Percentiles rank a stretch among this genome's conserved stretches.
These are phyloP conservation scores for Trypanosoma boissoni DNA, from an alignment of 208 protist genomes.

Conservation along the genomic window DNA sequence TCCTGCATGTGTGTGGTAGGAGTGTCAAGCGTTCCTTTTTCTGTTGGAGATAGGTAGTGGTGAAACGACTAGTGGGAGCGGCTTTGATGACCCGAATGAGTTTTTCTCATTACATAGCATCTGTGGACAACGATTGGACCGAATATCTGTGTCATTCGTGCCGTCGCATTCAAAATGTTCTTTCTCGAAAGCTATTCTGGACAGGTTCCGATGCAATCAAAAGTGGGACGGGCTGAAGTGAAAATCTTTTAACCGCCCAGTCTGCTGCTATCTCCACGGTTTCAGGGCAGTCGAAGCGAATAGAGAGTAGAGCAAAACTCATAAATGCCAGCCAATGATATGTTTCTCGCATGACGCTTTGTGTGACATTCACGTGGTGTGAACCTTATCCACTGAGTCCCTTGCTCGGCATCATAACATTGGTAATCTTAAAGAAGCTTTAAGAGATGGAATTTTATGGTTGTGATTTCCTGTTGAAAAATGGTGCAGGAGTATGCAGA, in stretches of 20 bases:
- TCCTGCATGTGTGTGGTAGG: slow-evolving; percentile 45
- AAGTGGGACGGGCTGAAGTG: neutral
- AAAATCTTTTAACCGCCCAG: too few relatives aligned
- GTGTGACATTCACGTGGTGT: slow-evolving; percentile 58
- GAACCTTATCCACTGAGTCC: slow-evolving; percentile 58
- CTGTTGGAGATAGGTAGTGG: slow-evolving; percentile 13
- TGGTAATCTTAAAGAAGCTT: slow-evolving; percentile 68
- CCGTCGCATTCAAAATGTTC: slow-evolving; percentile 1
- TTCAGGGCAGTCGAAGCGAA: neutral
- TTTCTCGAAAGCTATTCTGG: slow-evolving; percentile 1
- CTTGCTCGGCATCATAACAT: slow-evolving; percentile 59
- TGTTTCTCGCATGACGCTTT: slow-evolving; percentile 48
- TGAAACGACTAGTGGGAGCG: slow-evolving; percentile 6
- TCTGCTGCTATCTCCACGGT: neutral
- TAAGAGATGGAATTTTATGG: slow-evolving; percentile 53
- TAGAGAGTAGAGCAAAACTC: slow-evolving; percentile 15
- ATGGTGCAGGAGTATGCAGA: slow-evolving; percentile 43
- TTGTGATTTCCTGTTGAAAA: slow-evolving; percentile 31
- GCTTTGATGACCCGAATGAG: neutral
- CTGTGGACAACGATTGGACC: too few relatives aligned
- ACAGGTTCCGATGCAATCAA: slow-evolving; percentile 2
- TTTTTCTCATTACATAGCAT: too few relatives aligned
- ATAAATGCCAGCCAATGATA: slow-evolving; percentile 51
- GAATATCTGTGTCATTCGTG: too few relatives aligned
- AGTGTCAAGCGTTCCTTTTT: slow-evolving; percentile 33